Percentiles rank a stretch among this genome's conserved stretches.
Evolutionary conservation across 805 yeast species (phyloP).

Genomic region (Brettanomyces custersianus): DNA sequence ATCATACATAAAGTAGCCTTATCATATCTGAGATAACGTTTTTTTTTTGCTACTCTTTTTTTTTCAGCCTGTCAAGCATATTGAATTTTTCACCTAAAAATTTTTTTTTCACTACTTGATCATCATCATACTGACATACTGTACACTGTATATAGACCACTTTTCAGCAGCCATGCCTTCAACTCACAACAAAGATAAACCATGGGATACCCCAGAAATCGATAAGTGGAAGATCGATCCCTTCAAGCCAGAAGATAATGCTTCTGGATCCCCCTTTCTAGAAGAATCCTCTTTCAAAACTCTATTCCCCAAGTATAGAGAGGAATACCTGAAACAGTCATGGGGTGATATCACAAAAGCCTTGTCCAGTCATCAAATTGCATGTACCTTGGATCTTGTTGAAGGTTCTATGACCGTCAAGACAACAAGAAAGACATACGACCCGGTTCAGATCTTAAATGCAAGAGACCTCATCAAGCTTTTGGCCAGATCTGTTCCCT

Average conservation of each 20-base stretch:
- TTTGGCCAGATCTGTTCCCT: constrained; percentile 92
- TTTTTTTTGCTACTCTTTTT: neutral
- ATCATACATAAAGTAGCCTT: too few relatives aligned
- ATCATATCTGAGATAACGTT: neutral
- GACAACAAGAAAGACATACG: constrained; percentile 91
- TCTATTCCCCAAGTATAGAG: constrained; percentile 93
- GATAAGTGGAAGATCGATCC: constrained; percentile 90
- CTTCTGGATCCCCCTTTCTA: constrained; percentile 79
- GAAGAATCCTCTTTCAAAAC: constrained; percentile 96
- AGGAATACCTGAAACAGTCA: constrained; percentile 73
- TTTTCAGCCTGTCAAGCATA: neutral
- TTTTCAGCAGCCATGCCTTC: constrained; percentile 86
- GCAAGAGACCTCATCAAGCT: constrained; percentile 93
- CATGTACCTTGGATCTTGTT: constrained; percentile 81
- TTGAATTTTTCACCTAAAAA: neutral
- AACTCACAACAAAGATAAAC: constrained; percentile 89
- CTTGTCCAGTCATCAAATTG: constrained; percentile 61
- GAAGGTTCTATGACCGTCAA: constrained; percentile 97
- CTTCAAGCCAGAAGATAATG: constrained; percentile 83
- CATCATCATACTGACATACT: too few relatives aligned
- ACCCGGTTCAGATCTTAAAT: constrained; percentile 87
- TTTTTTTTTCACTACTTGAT: neutral
- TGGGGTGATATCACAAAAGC: constrained; percentile 92
- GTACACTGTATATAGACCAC: too few relatives aligned
- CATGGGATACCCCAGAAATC: constrained; percentile 94